Percentiles rank a stretch among this genome's conserved stretches.
phyloP scores from a whole-genome alignment of 2,329 filamentous ascomycete species.

The Botrytis byssoidea region DNA sequence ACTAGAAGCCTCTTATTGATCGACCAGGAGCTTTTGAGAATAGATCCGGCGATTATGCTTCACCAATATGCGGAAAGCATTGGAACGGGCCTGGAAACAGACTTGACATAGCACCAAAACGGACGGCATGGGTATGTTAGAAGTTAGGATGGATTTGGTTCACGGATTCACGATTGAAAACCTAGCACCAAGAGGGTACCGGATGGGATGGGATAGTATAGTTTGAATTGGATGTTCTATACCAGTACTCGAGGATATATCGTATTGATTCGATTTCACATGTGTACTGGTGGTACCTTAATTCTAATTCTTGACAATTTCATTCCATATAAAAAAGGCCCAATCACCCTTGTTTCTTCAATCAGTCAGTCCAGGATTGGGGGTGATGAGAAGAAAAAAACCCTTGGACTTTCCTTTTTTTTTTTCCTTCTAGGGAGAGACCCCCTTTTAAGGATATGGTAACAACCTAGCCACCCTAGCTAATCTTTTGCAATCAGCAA shows the following conservation, averaged over 20 bases:
- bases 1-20: background rate
- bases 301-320: background rate
- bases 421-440: background rate
- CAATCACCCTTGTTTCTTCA: background rate
- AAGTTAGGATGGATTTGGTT: background rate
- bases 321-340: background rate
- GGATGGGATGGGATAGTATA: background rate
- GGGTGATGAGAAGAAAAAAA: background rate
- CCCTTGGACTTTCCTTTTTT: background rate
- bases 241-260: background rate
- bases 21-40: background rate
- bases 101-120: background rate
- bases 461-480: background rate
- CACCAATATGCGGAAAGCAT: background rate
- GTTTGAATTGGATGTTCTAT: background rate
- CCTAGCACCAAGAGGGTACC: background rate
- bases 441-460: background rate
- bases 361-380: background rate
- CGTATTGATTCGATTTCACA: background rate
- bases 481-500: background rate
- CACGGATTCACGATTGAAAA: background rate
- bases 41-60: conserved; percentile 3
- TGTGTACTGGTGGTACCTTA: background rate
- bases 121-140: background rate
- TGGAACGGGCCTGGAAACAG: background rate